Base-by-base conservation (phyloP, 495 filamentous ascomycete species). In the Pyrenopolyporus hunteri region DNA sequence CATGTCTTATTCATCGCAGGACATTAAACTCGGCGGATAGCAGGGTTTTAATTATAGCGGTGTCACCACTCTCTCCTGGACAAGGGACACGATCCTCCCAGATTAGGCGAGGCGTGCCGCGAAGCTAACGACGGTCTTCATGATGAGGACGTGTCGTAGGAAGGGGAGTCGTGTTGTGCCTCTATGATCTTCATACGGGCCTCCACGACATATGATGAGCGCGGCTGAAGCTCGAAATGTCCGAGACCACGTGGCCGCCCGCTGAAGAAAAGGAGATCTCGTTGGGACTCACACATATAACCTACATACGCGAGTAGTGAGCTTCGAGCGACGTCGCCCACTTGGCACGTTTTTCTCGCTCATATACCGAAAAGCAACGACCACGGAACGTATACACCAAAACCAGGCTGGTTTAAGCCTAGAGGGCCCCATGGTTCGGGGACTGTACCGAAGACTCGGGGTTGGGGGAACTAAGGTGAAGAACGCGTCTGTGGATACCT, bases 201-300 rank as follows among this genome's bases (percentile, higher is more conserved):
- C 26, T 59, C 49, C 50, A 57, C 35, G 49, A 45, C 45, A 58
- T 19, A 37, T 50, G 20, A 48, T 20, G 39, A 52, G 44, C 39
- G 57, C 54, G 63, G 63, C 63, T 60, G 51, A 60, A 23, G 46
- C 35, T 57, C 31, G 37, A 60, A 57, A 60, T 60, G 51, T 52
- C 57, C 51, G 63, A 60, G 56, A 57, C 42, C 63, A 66, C 63
- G 63, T 66, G 63, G 63, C 57, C 47, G 39, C 46, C 63, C 32
- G 32, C 32, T 37, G 28, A 33, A 60, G 13, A 49, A 49, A 42
- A 56, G 20, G 50, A 51, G 51, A 57, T 56, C 37, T 52, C 23
- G 23, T 23, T 29, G 26, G 37, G 40, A 60, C 29, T 1, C 39
- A 20, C 28, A 28, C 10, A 35, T 14, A 42, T 42, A n/a, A 42